These are phyloP conservation scores for Larix sibirica DNA, from an alignment of 83 land plant genomes.

Conservation along the genomic window DNA sequence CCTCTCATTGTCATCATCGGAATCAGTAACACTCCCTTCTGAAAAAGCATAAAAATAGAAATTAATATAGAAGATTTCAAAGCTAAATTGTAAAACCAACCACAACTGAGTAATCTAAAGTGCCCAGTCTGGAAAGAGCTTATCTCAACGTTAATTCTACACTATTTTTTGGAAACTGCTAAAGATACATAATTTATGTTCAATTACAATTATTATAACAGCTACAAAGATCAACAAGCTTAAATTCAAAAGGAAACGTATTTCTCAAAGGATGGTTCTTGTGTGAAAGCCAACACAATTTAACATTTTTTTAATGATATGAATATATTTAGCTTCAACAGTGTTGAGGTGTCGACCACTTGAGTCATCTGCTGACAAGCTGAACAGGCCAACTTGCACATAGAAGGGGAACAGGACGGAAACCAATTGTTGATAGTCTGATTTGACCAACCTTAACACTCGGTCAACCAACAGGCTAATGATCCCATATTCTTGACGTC, in stretches of 20 bases:
- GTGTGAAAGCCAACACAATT: neutral
- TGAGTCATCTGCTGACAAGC: no score
- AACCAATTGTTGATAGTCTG: no score
- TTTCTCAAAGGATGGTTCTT: neutral
- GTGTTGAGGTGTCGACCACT: no score
- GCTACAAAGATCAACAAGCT: neutral
- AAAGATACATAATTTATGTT: neutral
- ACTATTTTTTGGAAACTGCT: neutral
- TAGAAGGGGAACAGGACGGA: no score
- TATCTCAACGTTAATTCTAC: neutral
- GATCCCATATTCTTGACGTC: no score
- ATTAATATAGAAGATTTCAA: neutral
- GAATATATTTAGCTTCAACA: no score
- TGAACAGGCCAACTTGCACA: no score
- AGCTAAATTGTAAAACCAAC: neutral
- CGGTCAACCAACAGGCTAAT: no score
- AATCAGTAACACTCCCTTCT: conserved; percentile 55
- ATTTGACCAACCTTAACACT: no score
- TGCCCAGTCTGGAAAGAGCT: neutral
- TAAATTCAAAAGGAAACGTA: neutral
- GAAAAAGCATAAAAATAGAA: conserved; percentile 1
- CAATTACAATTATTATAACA: neutral
- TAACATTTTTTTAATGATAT: neutral
- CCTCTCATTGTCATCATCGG: conserved; percentile 51
- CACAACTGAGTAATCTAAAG: neutral